These are phyloP conservation scores for Trichocomaceae sp. DNA, from an alignment of 2,329 filamentous ascomycete species.

Conservation along the genomic window DNA sequence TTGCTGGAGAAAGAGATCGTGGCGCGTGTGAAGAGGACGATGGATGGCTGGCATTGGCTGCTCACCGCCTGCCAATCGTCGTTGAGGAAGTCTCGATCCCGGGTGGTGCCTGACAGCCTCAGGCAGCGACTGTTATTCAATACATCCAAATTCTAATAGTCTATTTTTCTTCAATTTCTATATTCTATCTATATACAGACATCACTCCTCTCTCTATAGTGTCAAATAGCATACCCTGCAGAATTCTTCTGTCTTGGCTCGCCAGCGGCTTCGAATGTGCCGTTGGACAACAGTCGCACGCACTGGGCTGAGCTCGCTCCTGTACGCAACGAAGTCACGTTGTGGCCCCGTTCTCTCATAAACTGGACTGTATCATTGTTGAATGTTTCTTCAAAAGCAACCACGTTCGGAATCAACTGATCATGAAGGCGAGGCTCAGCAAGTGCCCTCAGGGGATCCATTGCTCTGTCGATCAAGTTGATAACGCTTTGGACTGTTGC, in stretches of 20 bases:
- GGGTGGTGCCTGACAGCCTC: conserved; percentile 10
- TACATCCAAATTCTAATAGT: no score
- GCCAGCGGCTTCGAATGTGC: conserved; percentile 68
- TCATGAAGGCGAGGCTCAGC: conserved; percentile 67
- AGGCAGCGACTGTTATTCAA: neutral
- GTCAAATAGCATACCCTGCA: conserved; percentile 46
- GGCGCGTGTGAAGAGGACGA: conserved; percentile 1
- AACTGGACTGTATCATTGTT: conserved; percentile 58
- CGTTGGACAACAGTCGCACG: conserved; percentile 54
- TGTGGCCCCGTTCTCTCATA: conserved; percentile 60
- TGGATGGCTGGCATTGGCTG: neutral
- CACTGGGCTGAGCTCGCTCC: conserved; percentile 66
- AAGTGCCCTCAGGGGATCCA: conserved; percentile 58
- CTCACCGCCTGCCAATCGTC: conserved; percentile 10
- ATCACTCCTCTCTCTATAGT: neutral
- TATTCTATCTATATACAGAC: neutral
- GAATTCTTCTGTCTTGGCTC: conserved; percentile 70
- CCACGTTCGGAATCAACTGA: conserved; percentile 67
- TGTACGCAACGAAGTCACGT: conserved; percentile 61
- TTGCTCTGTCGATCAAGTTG: conserved; percentile 61
- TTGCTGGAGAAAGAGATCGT: neutral
- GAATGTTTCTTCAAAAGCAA: conserved; percentile 63
- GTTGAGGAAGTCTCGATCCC: neutral
- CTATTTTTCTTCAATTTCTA: no score
- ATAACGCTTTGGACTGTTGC: conserved; percentile 67